These are phyloP conservation scores for Bromus sterilis DNA, from an alignment of 176 grass and related monocot species.

Conservation along the genomic window DNA sequence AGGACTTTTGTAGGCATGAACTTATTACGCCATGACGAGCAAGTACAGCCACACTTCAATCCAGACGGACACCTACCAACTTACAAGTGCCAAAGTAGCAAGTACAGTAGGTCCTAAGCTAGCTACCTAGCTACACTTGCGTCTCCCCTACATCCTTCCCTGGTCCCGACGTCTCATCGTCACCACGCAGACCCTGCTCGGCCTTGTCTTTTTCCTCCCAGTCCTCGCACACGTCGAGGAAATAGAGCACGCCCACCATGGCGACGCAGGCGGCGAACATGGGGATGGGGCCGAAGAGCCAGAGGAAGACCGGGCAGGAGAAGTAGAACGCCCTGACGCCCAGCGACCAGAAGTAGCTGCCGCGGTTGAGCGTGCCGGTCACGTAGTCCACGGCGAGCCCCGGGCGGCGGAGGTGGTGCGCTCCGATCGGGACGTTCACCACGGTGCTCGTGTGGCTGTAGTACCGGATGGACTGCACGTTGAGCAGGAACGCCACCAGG, in stretches of 20 bases:
- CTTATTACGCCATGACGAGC: neutral
- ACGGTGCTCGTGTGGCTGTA: slow-evolving; percentile 75
- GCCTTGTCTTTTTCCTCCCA: neutral
- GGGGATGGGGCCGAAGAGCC: slow-evolving; percentile 56
- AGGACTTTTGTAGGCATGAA: too few species aligned
- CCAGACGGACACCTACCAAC: neutral
- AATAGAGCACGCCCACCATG: slow-evolving; percentile 39
- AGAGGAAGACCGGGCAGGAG: slow-evolving; percentile 61
- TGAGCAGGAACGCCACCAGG: slow-evolving; percentile 75
- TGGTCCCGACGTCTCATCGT: neutral
- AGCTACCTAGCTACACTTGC: neutral
- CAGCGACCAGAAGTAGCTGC: slow-evolving; percentile 65
- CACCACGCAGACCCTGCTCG: neutral
- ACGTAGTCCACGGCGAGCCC: slow-evolving; percentile 31
- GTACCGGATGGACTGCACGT: slow-evolving; percentile 76
- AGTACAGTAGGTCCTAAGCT: neutral
- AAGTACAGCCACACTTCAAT: neutral
- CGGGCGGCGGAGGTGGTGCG: slow-evolving; percentile 16
- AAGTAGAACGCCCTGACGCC: slow-evolving; percentile 55
- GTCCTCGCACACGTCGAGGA: slow-evolving; percentile 35
- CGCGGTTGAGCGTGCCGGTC: slow-evolving; percentile 37
- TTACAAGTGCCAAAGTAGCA: neutral
- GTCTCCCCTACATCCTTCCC: neutral
- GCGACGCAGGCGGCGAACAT: slow-evolving; percentile 29
- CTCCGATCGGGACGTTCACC: slow-evolving; percentile 43